Conservation (phyloP, 345 rosid species). For the Bruguiera parviflora region DNA sequence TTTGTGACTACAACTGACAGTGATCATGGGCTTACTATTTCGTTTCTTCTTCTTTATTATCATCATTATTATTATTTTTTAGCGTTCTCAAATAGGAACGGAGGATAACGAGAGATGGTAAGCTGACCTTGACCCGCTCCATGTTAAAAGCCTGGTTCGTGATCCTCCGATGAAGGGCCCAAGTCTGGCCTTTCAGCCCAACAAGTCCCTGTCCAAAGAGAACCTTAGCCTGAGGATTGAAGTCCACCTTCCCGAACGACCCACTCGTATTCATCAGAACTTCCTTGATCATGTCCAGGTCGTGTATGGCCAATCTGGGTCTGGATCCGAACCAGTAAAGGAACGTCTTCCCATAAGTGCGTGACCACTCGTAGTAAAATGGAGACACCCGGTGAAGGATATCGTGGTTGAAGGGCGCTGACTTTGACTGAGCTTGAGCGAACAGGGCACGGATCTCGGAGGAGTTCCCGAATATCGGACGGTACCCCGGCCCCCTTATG, state of each 20-base stretch:
- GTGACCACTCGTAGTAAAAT: conserved; percentile 57
- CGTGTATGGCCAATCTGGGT: conserved; percentile 61
- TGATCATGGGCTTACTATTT: too few relatives aligned
- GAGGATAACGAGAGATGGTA: neutral
- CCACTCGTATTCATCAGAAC: conserved; percentile 41
- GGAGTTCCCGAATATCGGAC: conserved; percentile 55
- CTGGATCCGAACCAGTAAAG: conserved; percentile 74
- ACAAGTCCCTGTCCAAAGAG: conserved; percentile 71
- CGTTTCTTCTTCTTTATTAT: neutral
- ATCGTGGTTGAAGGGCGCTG: conserved; percentile 37
- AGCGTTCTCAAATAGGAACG: too few relatives aligned
- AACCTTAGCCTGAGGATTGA: conserved; percentile 51
- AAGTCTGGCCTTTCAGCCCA: conserved; percentile 57
- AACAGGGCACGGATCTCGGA: conserved; percentile 42
- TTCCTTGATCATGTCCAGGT: conserved; percentile 61
- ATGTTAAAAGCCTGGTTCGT: conserved; percentile 55
- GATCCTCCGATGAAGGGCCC: conserved; percentile 69
- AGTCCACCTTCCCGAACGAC: conserved; percentile 34
- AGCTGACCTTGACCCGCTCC: conserved; percentile 66
- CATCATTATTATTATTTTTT: neutral
- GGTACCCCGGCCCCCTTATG: conserved; percentile 58
- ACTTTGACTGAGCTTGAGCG: conserved; percentile 41
- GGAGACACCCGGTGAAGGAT: conserved; percentile 49
- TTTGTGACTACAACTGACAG: too few relatives aligned
- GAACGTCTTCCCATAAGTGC: conserved; percentile 51